Base-by-base conservation (phyloP, 2,329 filamentous ascomycete genomes). In the Cordyceps tenuipes region DNA sequence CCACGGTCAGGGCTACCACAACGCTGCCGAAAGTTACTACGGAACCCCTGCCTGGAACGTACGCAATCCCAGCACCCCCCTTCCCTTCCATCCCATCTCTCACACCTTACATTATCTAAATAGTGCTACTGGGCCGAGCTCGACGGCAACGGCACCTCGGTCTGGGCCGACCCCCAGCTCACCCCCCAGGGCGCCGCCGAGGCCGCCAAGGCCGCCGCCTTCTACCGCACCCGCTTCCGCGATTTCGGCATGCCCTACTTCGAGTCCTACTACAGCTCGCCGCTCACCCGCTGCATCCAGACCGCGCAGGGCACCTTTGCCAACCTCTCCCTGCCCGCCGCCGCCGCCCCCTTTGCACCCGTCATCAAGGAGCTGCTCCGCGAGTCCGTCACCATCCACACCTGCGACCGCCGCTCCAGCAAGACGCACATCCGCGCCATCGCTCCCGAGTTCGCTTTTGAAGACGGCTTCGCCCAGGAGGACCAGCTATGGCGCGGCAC, bases 31-130 rank as follows among this genome's bases (percentile, higher is more conserved):
- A 71, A 75, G 76, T 31, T 86, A 78, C 69, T 89, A 87, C 65
- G 86, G 86, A 51, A 89, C 85, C 0, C 80, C 83, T 1, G 83
- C 82, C 3, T 89, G 86, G 87, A 86, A 89, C 68, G 82, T 82
- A 70, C 66, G 81, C 34, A 29, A 29, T 36, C 12, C 12, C 23
- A 23, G 23, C 23, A 23, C 34, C 34, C 12, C 34, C 73, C 5
- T 5, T 5, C 3, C 29, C 29, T 12, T 2, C 15, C n/a, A 36
- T 15, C 23, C 17, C 7, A 5, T 29, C 29, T 29, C 29, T 29
- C 29, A 29, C 29, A 29, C 29, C 23, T 23, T 23, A 29, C 26
- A 29, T 29, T 3, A 29, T 3, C 5, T 29, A 51, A 64, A 15
- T 26, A 81, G 79, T 83, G 83, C 70, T 88, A 89, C 74, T 90